Base-by-base conservation (phyloP, 129 eudicot species). In the Tagetes patula region DNA sequence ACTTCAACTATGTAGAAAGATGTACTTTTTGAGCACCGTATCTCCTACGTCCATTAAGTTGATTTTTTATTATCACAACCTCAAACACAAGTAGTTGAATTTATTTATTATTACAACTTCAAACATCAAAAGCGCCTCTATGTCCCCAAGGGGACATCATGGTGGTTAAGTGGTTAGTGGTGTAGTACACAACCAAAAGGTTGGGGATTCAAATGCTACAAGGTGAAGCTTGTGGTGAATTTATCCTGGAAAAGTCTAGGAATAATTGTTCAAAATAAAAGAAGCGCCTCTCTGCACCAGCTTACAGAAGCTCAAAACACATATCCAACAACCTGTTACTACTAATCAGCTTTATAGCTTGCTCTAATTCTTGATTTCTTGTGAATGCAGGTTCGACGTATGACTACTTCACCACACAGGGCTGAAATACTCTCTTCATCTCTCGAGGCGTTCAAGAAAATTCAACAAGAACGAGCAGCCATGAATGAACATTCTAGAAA, bases 401-500 rank as follows among this genome's bases (percentile, higher is more conserved):
- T 93, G 98, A 89, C 98, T 7, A 89, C 98, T 75, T 93, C 98
- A 69, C 96, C 98, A 12, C 96, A 81, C 75, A 84, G 96, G 75
- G 98, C 98, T 31, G 98, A 93, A 80, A 93, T 93, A 76, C 75
- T 93, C 14, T 85, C 98, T 75, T 93, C 98, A 73, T 93, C 98
- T 41, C 96, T 93, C 13, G 98, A 93, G 82, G 98, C 96, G 75
- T 93, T 93, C 58, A 89, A 85, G 75, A 87, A 90, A 89, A 89
- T 93, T 69, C 96, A 93, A 71, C 86, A 87, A 76, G 96, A 87
- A 76, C 80, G 98, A 83, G 82, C 78, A 38, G 73, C 74, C 52
- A 82, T 42, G 71, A 87, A 81, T 77, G 71, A 76, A 45, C 82
- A 56, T 82, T 81, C 80, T 47, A 65, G 74, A 56, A 76, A 61